phyloP scores from a whole-genome alignment of 1,284 basidiomycete species.

The Naganishia sp. region DNA sequence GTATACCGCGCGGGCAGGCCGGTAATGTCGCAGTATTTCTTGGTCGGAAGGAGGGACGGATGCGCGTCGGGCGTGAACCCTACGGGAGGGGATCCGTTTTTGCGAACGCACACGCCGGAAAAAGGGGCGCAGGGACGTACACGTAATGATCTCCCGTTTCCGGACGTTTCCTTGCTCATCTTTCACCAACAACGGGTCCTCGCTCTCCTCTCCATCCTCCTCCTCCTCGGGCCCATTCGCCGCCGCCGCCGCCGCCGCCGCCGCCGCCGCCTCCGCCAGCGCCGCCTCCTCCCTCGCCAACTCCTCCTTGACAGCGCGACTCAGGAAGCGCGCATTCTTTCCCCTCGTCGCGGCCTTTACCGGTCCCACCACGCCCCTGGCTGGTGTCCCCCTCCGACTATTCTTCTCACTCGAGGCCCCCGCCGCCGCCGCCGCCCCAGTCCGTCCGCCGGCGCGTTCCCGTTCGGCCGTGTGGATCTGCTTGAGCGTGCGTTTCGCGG shows the following conservation, averaged over 20 bases:
- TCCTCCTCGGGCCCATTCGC: conserved; percentile 3
- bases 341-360: conserved; percentile 1
- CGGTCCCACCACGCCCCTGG: neutral
- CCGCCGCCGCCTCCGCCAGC: conserved; percentile 9
- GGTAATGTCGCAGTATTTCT: conserved; percentile 59
- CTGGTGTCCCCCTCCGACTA: conserved; percentile 12
- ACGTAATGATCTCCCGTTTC: conserved; percentile 23
- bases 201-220: conserved; percentile 1
- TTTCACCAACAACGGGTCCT: conserved; percentile 14
- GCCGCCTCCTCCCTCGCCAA: conserved; percentile 10
- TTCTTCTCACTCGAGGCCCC: conserved; percentile 17
- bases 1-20: conserved; percentile 55
- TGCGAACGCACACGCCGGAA: neutral
- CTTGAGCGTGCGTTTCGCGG: conserved; percentile 16
- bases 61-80: conserved; percentile 53
- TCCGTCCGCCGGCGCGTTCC: conserved; percentile 15
- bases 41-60: conserved; percentile 52
- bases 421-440: neutral
- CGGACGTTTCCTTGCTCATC: conserved; percentile 15
- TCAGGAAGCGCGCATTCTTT: conserved; percentile 20
- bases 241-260: conserved; percentile 8
- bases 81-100: conserved; percentile 19
- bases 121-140: neutral
- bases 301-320: conserved; percentile 16
- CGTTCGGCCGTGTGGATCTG: conserved; percentile 18